phyloP scores from a whole-genome alignment of 345 rosid species.

The Erucastrum elatum region DNA sequence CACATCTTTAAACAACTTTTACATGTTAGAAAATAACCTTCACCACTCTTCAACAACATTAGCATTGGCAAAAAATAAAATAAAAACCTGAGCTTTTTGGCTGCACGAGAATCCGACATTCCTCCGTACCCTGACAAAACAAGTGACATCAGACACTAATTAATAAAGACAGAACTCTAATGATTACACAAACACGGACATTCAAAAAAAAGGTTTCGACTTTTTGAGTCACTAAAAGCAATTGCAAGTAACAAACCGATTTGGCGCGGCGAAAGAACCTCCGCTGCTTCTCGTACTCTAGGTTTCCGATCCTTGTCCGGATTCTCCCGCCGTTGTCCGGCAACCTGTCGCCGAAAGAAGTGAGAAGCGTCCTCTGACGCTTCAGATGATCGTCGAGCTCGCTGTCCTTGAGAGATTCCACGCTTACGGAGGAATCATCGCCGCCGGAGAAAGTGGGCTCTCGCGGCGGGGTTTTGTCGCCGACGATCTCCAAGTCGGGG shows the following conservation, averaged over 20 bases:
- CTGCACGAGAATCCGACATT: conserved; percentile 36
- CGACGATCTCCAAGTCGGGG: conserved; percentile 43
- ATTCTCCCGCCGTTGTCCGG: conserved; percentile 59
- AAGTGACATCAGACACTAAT: conserved; percentile 17
- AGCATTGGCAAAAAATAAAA: background rate
- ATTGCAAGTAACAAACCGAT: conserved; percentile 35
- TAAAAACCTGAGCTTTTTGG: conserved; percentile 35
- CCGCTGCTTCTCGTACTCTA: conserved; percentile 56
- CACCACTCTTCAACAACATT: conserved; percentile 16
- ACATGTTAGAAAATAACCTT: conserved; percentile 8
- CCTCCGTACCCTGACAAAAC: conserved; percentile 48
- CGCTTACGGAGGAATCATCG: conserved; percentile 28
- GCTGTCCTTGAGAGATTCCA: conserved; percentile 34
- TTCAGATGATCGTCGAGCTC: conserved; percentile 41
- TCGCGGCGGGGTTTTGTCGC: conserved; percentile 15
- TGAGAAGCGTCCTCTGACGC: conserved; percentile 32
- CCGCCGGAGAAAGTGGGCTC: background rate
- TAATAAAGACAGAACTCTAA: background rate
- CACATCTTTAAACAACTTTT: conserved; percentile 40
- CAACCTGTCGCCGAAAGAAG: background rate
- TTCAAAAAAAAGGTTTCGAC: background rate
- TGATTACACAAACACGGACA: background rate
- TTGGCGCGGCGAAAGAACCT: conserved; percentile 38
- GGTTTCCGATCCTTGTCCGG: conserved; percentile 34
- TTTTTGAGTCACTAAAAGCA: background rate